Evolutionary conservation across 495 filamentous ascomycete genomes (phyloP).

Genomic region (Pseudomonodictys pantanalensis): DNA sequence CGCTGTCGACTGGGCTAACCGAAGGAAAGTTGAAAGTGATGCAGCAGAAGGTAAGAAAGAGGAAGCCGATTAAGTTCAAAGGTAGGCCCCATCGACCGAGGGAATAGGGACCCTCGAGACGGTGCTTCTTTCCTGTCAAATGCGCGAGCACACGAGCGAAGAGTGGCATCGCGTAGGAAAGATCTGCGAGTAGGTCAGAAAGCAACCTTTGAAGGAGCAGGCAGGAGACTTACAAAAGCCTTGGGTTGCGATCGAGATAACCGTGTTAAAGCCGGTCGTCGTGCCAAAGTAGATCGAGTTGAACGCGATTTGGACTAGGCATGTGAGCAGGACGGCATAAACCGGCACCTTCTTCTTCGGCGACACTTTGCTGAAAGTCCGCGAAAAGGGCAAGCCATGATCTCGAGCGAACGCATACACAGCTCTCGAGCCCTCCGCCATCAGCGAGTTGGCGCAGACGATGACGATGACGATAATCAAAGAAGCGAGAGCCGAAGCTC

Average conservation of each 20-base stretch:
- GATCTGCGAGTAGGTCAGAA: slow-evolving; percentile 41
- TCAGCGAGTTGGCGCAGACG: slow-evolving; percentile 44
- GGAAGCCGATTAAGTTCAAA: slow-evolving; percentile 52
- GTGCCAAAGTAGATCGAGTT: slow-evolving; percentile 59
- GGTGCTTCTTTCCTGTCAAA: slow-evolving; percentile 43
- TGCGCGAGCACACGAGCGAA: slow-evolving; percentile 51
- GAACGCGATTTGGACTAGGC: slow-evolving; percentile 53
- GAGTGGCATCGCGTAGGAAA: slow-evolving; percentile 59
- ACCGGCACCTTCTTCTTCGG: slow-evolving; percentile 48
- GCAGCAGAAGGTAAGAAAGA: slow-evolving; percentile 52
- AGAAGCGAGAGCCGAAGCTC: slow-evolving; percentile 44
- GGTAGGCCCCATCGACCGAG: slow-evolving; percentile 40
- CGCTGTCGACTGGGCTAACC: slow-evolving; percentile 47
- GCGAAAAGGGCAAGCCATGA: slow-evolving; percentile 49
- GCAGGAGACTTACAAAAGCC: slow-evolving; percentile 52
- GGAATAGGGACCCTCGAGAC: slow-evolving; percentile 45
- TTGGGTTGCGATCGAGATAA: slow-evolving; percentile 56
- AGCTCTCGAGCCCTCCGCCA: slow-evolving; percentile 48
- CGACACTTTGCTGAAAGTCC: slow-evolving; percentile 45
- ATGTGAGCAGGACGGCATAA: slow-evolving; percentile 50
- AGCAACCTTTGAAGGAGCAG: background rate
- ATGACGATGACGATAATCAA: slow-evolving; percentile 47
- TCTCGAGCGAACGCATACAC: slow-evolving; percentile 52
- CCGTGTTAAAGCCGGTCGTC: slow-evolving; percentile 56
- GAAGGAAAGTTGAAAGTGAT: slow-evolving; percentile 61